A percentile compares a stretch with the other conserved stretches of the same genome.
phyloP scores from a whole-genome alignment of 2,329 filamentous ascomycete genomes.

The Lecanoromycetidae sp. region DNA sequence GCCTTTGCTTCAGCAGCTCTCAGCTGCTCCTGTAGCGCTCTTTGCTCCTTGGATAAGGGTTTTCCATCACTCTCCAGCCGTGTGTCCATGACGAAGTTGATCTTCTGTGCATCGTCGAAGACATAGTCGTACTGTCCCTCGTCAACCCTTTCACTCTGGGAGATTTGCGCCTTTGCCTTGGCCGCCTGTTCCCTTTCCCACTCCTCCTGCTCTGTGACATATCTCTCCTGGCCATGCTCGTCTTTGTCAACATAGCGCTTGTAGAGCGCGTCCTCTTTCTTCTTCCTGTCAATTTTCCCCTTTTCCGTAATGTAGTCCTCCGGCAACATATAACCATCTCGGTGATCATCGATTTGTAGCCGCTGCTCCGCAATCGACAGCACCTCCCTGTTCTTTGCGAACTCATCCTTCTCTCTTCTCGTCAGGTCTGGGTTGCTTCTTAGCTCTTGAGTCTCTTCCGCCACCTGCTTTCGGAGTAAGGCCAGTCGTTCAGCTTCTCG shows the following conservation, averaged over 20 bases:
- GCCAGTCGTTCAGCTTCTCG: slow-evolving; percentile 75
- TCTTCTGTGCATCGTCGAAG: slow-evolving; percentile 77
- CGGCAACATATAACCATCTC: slow-evolving; percentile 83
- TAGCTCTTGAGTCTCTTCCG: slow-evolving; percentile 73
- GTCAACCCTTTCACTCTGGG: slow-evolving; percentile 59
- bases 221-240: slow-evolving; percentile 76
- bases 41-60: slow-evolving; percentile 64
- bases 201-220: slow-evolving; percentile 86
- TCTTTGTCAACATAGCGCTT: slow-evolving; percentile 81
- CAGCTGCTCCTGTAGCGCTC: slow-evolving; percentile 65
- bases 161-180: slow-evolving; percentile 79
- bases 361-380: slow-evolving; percentile 73
- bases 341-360: slow-evolving; percentile 76
- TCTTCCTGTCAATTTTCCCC: slow-evolving; percentile 73
- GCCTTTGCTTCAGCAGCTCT: slow-evolving; percentile 82
- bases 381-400: slow-evolving; percentile 75
- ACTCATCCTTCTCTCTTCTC: slow-evolving; percentile 70
- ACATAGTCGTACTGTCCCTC: slow-evolving; percentile 85
- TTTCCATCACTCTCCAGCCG: slow-evolving; percentile 60
- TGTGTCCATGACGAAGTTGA: slow-evolving; percentile 70
- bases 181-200: slow-evolving; percentile 86
- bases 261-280: slow-evolving; percentile 82
- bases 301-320: slow-evolving; percentile 93
- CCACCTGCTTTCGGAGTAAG: slow-evolving; percentile 78
- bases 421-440: slow-evolving; percentile 63